A percentile compares a stretch with the other conserved stretches of the same genome.
Conservation (phyloP, 352 stramenopile species). For the Phytophthora fragariaefolia region DNA sequence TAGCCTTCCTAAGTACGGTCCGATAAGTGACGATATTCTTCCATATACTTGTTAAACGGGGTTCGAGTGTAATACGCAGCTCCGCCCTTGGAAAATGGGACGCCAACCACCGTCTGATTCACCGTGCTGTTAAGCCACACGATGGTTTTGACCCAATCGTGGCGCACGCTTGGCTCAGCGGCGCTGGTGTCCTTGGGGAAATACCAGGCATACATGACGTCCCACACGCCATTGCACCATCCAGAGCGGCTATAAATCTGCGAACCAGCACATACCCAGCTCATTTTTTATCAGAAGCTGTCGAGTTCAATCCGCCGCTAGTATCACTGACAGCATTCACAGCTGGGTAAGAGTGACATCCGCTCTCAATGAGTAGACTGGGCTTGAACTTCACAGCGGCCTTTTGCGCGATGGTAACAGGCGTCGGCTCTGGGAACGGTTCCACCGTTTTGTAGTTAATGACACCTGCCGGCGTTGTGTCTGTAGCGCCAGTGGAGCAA, state of each 20-base stretch:
- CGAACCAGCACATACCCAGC: neutral
- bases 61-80: neutral
- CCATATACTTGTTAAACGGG: neutral
- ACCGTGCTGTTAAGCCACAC: neutral
- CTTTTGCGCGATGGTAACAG: neutral
- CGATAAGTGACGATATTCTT: too few species aligned
- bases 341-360: neutral
- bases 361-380: neutral
- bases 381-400: neutral
- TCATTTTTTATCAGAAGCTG: neutral
- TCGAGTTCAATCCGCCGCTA: neutral
- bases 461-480: too few species aligned
- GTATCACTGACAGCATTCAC: neutral
- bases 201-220: neutral
- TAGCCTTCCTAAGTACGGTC: too few species aligned
- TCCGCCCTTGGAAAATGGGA: neutral
- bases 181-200: neutral
- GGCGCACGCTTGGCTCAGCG: neutral
- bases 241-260: neutral
- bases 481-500: too few species aligned
- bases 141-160: neutral
- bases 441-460: neutral
- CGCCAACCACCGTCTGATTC: neutral
- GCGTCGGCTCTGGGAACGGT: neutral
- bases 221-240: neutral